A percentile compares a stretch with the other conserved stretches of the same genome.
phyloP scores from a whole-genome alignment of 2,329 filamentous ascomycete genomes.

The Ophiocordyceps camponoti-saundersi region DNA sequence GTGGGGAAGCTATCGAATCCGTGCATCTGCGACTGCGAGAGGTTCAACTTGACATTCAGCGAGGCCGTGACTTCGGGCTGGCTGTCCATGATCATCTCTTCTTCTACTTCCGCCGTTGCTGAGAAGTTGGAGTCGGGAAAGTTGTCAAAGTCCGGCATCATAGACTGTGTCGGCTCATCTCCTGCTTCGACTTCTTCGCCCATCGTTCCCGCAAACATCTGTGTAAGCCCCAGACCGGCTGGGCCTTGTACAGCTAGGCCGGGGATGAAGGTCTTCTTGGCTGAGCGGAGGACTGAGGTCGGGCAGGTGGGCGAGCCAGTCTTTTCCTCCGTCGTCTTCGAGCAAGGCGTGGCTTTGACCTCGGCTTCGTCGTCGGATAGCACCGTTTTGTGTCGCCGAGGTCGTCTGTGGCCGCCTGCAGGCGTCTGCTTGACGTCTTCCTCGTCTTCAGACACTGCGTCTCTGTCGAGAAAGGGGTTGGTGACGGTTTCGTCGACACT shows the following conservation, averaged over 20 bases:
- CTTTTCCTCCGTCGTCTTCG: constrained; percentile 22
- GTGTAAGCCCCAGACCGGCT: constrained; percentile 60
- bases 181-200: constrained; percentile 12
- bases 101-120: constrained; percentile 37
- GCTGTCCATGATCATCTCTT: constrained; percentile 32
- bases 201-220: constrained; percentile 84
- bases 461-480: constrained; percentile 19
- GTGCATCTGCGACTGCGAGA: constrained; percentile 43
- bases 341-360: constrained; percentile 28
- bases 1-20: constrained; percentile 39
- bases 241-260: constrained; percentile 43
- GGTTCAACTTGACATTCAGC: constrained; percentile 34
- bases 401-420: constrained; percentile 23
- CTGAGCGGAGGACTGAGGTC: constrained; percentile 49
- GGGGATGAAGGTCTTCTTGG: constrained; percentile 53
- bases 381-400: constrained; percentile 27
- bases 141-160: constrained; percentile 39
- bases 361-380: constrained; percentile 44
- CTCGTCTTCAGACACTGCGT: constrained; percentile 18
- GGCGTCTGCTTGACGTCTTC: constrained; percentile 20
- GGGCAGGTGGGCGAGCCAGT: constrained; percentile 36
- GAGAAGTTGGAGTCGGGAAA: constrained; percentile 45
- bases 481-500: constrained; percentile 1
- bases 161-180: constrained; percentile 20
- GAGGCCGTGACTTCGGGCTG: constrained; percentile 18